phyloP scores from a whole-genome alignment of 2,329 filamentous ascomycete genomes.

The Emergomyces orientalis region DNA sequence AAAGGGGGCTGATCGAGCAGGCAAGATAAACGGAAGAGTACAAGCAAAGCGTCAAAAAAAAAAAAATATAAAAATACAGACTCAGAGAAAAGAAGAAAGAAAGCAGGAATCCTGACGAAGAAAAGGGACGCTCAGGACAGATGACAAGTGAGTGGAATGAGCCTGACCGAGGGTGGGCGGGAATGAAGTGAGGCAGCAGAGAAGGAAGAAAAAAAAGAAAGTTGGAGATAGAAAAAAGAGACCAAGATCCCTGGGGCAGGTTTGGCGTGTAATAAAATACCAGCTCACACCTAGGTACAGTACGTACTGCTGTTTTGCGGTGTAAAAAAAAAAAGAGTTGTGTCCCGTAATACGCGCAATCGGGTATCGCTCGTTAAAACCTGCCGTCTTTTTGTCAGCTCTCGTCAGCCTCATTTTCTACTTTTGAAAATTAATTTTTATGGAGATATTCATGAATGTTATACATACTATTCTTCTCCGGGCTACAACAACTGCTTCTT shows the following conservation, averaged over 20 bases:
- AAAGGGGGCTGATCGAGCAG: conserved; percentile 2
- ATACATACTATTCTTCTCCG: not conserved
- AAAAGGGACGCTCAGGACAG: not conserved
- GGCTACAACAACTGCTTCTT: no score
- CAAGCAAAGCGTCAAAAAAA: not conserved
- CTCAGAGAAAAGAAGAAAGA: not conserved
- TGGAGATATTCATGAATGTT: no score
- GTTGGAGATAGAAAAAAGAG: not conserved
- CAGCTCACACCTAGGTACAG: no score
- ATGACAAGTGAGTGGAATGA: conserved; percentile 4
- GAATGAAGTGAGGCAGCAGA: not conserved
- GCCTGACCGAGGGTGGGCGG: not conserved
- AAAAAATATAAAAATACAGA: not conserved
- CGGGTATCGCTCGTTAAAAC: not conserved
- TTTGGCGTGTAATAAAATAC: no score
- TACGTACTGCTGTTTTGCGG: not conserved
- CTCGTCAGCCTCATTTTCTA: not conserved
- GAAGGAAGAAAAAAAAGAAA: not conserved
- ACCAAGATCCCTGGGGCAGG: no score
- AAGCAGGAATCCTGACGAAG: not conserved
- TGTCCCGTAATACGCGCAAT: not conserved
- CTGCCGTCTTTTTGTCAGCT: not conserved
- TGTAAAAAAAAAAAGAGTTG: no score
- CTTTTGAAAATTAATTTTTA: no score
- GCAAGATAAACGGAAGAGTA: not conserved